phyloP scores from a whole-genome alignment of 192 early-diverging fungal species.

The Podila horticola region DNA sequence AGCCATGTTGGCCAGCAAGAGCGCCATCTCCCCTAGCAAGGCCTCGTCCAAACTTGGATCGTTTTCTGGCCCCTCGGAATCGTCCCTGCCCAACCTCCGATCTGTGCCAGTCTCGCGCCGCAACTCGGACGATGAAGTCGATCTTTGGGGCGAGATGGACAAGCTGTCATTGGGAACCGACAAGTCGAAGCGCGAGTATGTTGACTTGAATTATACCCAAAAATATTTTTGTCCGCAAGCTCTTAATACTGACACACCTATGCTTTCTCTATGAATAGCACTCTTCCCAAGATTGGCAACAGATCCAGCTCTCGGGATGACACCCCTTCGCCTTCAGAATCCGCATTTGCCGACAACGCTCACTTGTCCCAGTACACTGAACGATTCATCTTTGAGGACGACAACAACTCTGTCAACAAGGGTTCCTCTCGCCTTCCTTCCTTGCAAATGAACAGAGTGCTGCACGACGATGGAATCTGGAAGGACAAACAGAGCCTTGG shows the following conservation, averaged over 20 bases:
- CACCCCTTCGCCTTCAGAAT: conserved; percentile 33
- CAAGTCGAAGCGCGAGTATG: conserved; percentile 51
- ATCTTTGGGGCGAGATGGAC: conserved; percentile 49
- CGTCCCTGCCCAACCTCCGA: conserved; percentile 39
- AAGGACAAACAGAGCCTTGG: conserved; percentile 44
- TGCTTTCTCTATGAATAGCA: conserved; percentile 17
- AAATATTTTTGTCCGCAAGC: neutral
- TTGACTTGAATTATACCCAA: neutral
- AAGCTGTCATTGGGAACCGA: conserved; percentile 48
- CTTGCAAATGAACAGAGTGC: conserved; percentile 44
- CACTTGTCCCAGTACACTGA: conserved; percentile 55
- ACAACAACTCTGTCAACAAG: conserved; percentile 31
- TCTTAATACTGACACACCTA: neutral
- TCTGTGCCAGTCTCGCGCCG: conserved; percentile 77
- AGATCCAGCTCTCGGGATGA: conserved; percentile 21
- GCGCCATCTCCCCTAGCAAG: conserved; percentile 36
- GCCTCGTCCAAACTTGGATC: conserved; percentile 34
- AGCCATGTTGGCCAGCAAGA: conserved; percentile 50
- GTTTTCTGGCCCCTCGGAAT: conserved; percentile 23
- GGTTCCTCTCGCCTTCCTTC: conserved; percentile 18
- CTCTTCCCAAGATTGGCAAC: conserved; percentile 41
- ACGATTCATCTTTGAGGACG: conserved; percentile 59
- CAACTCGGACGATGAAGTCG: conserved; percentile 72
- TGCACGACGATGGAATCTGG: conserved; percentile 47
- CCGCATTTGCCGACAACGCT: conserved; percentile 44